phyloP scores from a whole-genome alignment of 2,329 filamentous ascomycete genomes.

The Pseudogymnoascus sp. region DNA sequence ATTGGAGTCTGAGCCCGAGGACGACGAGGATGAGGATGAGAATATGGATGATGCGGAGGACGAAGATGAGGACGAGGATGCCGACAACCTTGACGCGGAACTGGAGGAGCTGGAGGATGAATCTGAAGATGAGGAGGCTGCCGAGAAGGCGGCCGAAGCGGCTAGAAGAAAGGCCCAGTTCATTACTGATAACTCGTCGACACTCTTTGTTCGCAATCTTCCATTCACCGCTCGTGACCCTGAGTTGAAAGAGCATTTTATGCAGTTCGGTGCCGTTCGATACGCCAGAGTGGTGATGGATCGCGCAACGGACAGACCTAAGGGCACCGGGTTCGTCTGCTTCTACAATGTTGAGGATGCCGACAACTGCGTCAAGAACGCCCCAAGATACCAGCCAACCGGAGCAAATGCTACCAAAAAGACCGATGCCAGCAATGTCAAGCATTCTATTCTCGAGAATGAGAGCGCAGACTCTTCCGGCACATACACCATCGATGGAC shows the following conservation, averaged over 20 bases:
- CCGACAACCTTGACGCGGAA: constrained; percentile 36
- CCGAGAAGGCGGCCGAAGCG: constrained; percentile 34
- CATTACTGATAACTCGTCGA: constrained; percentile 61
- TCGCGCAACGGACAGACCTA: constrained; percentile 73
- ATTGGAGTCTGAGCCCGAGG: constrained; percentile 34
- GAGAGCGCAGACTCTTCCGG: constrained; percentile 75
- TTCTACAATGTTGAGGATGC: constrained; percentile 76
- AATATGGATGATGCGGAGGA: constrained; percentile 48
- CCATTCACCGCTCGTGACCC: constrained; percentile 85
- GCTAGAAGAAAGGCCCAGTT: constrained; percentile 33
- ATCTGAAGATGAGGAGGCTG: constrained; percentile 37
- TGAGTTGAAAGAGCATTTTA: constrained; percentile 76
- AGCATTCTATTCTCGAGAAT: constrained; percentile 82
- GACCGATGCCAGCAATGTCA: constrained; percentile 41
- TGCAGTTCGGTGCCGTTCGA: constrained; percentile 77
- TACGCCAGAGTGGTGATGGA: constrained; percentile 93
- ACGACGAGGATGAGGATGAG: constrained; percentile 32
- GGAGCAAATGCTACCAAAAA: constrained; percentile 31
- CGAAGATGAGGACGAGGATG: constrained; percentile 48
- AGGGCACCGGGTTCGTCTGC: constrained; percentile 91
- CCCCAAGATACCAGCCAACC: constrained; percentile 54
- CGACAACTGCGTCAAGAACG: constrained; percentile 66
- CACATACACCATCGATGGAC: constrained; percentile 83
- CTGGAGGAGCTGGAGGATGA: constrained; percentile 33
- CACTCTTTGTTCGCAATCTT: constrained; percentile 88